Base-by-base conservation (phyloP, 139 green algal species). In the Chlorella sp. region DNA sequence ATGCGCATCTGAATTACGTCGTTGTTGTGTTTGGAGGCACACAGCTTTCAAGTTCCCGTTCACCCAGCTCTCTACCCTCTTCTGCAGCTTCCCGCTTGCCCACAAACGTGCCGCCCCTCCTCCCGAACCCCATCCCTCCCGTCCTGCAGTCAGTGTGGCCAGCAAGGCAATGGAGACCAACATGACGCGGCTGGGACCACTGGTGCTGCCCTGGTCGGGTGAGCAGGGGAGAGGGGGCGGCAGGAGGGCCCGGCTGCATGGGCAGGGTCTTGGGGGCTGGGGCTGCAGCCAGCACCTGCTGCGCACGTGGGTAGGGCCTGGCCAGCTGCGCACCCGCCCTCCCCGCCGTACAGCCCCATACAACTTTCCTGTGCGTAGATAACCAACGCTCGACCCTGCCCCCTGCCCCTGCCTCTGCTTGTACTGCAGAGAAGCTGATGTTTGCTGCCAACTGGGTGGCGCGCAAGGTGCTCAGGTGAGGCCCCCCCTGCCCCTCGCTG, bases 141-240 rank as follows among this genome's bases (percentile, higher is more conserved):
- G 48, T 57, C 7, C 37, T 71, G 40, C 57, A 87, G 83, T 87
- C 24, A 64, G 83, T 3, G 91, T 96, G 15, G 95, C 94, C 2
- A 88, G 82, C 80, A 90, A 92, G 81, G 94, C 94, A 12, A 76
- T 96, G 81, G 87, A 92, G 80, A 84, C 69, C 34, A 96, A 96
- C 88, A 88, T 96, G 69, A 96, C 94, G 15, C 89, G 88, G 53
- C 83, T 96, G 86, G 94, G 87, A 1, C 94, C 94, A 21, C 85
- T 94, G 21, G 94, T 96, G 84, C 89, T 96, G 68, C 95, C 95
- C 9, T 87, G 88, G 91, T 84, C 83, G 64, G 83, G 83, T 87
- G 83, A 14, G 64, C 37, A 36, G 75, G n/a, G n/a, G 75, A 0
- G 21, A 7, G 76, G 76, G 28, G 71, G 15, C 32, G 19, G 71